Base-by-base conservation (phyloP, 306 rosid species). In the Dryas drummondii region DNA sequence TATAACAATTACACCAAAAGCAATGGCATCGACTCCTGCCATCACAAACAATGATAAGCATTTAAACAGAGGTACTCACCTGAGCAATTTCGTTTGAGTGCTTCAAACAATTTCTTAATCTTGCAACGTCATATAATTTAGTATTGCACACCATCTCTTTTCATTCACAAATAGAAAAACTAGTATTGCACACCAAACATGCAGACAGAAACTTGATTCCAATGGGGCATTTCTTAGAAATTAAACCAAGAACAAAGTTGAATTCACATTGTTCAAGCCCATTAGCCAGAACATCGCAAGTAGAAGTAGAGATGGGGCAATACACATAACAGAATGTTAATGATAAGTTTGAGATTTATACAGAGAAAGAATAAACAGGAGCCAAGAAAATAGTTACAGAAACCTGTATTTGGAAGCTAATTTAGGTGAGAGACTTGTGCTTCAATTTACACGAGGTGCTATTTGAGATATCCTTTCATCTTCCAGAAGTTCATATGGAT, bases 401-500 rank as follows among this genome's bases (percentile, higher is more conserved):
- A 69, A 63, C 67, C 72, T 75, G 61, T 54, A 75, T 5, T 19
- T 40, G 46, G 68, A 63, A 9, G 60, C 58, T 47, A 59, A 59
- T 27, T 59, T 58, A 58, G 8, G 76, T 9, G n/a, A 54, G 54
- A 64, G 60, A 76, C 64, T 53, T 19, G 12, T 12, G 67, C 47
- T 47, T 84, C 82, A 93, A 69, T 89, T 93, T 71, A 90, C 86
- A 74, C 84, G 86, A 52, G 97, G 92, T 32, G 94, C 91, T 40
- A 83, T 87, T 84, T 88, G 89, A 40, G 97, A 89, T 70, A 94
- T 88, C 84, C 98, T 90, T 62, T 94, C 98, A 46, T 94, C 98
- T 81, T 91, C 96, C 67, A 94, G 81, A 73, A 91, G 97, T 67
- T 83, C 94, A 73, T 89, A 94, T 26, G 98, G 98, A 84, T 94